Evolutionary conservation across 306 rosid genomes (phyloP), one percentile per base, ranked within the genome.

Genomic region (Rosa multiflora): DNA sequence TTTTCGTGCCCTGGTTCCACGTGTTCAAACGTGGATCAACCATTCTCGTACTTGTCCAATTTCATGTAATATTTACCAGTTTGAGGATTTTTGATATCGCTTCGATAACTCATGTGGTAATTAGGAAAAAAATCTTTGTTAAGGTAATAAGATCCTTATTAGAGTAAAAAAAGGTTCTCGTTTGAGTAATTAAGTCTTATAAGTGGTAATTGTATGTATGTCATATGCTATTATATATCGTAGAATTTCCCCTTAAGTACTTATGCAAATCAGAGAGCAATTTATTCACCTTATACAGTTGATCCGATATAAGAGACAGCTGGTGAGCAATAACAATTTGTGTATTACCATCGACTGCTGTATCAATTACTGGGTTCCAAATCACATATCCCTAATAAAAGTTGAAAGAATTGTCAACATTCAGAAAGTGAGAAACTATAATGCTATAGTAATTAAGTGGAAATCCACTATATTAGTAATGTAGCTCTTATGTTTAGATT

Each of bases 341-440:
- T 61, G 82, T 72, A 59, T 72, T 79, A 43, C 4, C 15, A 32
- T 79, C 82, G 17, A 74, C 39, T 47, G 12, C 3, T 48, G 55
- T 5, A 71, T 79, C 78, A 47, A 78, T 79, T 40, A 71, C 77
- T n/a, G 82, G 82, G 35, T 72, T 37, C 43, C 78, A 78, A 72
- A 79, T 62, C 32, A 79, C 52, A 79, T 79, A 79, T 3, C 82
- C 82, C 78, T 79, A 66, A 35, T 18, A 2, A 17, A 14, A 6
- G 32, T 20, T 32, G 3, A 43, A 66, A 0, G 17, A 40, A 62
- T 32, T 4, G 40, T 44, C 17, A 44, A 59, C 21, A 35, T 23
- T 4, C 70, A 66, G 2, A 0, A 15, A 39, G 44, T 66, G 44
- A 14, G 46, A 32, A 64, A 35, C 9, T 23, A 64, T 0, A 64